Percentiles rank a stretch among this genome's conserved stretches.
Evolutionary conservation across 2,329 filamentous ascomycete species (phyloP).

Genomic region (Aureobasidium sp.): DNA sequence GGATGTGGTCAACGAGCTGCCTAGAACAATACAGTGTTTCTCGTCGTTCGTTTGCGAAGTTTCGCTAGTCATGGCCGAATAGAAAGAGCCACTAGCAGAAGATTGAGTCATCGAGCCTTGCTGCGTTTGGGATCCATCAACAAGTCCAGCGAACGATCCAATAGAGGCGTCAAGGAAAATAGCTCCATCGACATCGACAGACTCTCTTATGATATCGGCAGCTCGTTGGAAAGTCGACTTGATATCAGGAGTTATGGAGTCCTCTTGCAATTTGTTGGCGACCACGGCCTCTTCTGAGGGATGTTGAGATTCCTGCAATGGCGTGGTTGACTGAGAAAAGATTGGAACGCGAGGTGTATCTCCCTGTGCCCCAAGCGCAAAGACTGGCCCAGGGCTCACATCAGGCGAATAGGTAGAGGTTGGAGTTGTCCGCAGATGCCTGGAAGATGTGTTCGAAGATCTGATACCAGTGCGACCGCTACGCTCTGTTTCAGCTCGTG

Average conservation of each 20-base stretch:
- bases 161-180: slow-evolving; percentile 30
- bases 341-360: not conserved
- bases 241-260: slow-evolving; percentile 27
- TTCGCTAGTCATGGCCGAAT: not conserved
- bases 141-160: slow-evolving; percentile 18
- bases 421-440: not conserved
- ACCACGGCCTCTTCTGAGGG: not conserved
- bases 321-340: not conserved
- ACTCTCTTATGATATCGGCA: slow-evolving; percentile 36
- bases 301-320: not conserved
- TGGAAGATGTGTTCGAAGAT: not conserved
- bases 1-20: not conserved
- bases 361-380: not conserved
- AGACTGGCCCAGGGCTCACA: not conserved
- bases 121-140: not conserved
- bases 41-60: not conserved
- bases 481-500: not conserved
- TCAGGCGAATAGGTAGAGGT: not conserved
- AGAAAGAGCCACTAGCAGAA: not conserved
- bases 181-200: slow-evolving; percentile 39
- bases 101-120: not conserved
- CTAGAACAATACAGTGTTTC: slow-evolving; percentile 1
- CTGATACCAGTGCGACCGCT: not conserved
- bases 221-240: slow-evolving; percentile 32
- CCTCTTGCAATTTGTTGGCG: slow-evolving; percentile 20